Conservation (phyloP, 1,139 yeast genomes). For the Saccharomycopsis phalli region DNA sequence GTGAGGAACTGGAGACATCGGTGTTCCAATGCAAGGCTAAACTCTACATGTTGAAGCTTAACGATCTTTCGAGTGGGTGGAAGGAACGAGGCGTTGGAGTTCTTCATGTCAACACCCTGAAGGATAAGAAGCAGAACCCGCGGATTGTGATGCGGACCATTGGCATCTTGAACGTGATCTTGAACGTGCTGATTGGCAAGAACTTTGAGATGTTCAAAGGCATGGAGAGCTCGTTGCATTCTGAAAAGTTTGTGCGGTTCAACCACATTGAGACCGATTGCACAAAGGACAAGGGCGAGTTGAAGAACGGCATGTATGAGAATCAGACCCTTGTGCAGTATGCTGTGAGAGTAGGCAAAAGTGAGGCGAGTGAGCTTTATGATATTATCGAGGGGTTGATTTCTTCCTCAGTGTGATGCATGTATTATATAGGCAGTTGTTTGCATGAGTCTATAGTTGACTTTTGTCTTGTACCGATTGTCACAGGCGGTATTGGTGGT, state of each 20-base stretch:
- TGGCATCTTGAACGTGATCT: constrained; percentile 72
- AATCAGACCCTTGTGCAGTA: constrained; percentile 69
- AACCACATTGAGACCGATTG: constrained; percentile 26
- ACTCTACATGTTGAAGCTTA: constrained; percentile 64
- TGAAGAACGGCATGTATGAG: constrained; percentile 26
- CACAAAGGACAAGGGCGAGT: constrained; percentile 5
- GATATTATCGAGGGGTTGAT: constrained; percentile 41
- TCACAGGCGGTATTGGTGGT: too few relatives aligned
- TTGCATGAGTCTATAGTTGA: too few relatives aligned
- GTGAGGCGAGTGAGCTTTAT: constrained; percentile 51
- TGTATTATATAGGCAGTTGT: too few relatives aligned
- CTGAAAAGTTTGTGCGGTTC: constrained; percentile 74
- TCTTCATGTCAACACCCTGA: constrained; percentile 59
- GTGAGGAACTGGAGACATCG: constrained; percentile 81
- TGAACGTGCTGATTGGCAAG: constrained; percentile 60
- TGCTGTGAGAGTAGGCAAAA: constrained; percentile 63
- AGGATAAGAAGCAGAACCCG: constrained; percentile 28
- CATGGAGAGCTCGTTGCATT: constrained; percentile 71
- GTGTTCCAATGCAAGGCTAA: constrained; percentile 67
- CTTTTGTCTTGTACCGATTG: too few relatives aligned
- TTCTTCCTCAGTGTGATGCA: too few relatives aligned
- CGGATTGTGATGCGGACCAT: constrained; percentile 88
- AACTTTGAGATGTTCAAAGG: constrained; percentile 62
- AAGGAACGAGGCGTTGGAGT: constrained; percentile 91
- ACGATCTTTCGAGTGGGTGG: constrained; percentile 72